These are phyloP conservation scores for Saprolegnia diclina DNA, from an alignment of 352 stramenopile genomes.

Conservation along the genomic window DNA sequence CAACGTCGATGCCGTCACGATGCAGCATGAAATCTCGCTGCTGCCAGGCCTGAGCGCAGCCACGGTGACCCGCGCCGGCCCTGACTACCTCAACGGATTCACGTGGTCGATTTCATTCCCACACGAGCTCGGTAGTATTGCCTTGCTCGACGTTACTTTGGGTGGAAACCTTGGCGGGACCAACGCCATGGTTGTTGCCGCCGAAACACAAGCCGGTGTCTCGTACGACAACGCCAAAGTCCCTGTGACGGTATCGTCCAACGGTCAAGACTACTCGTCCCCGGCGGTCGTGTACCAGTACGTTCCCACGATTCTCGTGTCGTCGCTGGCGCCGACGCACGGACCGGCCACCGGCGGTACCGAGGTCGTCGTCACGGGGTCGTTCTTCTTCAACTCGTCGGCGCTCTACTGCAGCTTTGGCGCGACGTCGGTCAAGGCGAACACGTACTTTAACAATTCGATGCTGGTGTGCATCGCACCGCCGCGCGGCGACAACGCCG, in stretches of 20 bases:
- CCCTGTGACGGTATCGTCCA: constrained; percentile 24
- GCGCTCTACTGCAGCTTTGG: constrained; percentile 57
- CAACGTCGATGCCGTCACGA: constrained; percentile 40
- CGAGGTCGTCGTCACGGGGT: constrained; percentile 35
- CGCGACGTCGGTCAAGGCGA: constrained; percentile 36
- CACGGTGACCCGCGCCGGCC: constrained; percentile 33
- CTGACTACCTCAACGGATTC: constrained; percentile 36
- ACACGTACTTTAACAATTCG: constrained; percentile 54
- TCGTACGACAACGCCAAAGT: constrained; percentile 26
- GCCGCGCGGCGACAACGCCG: constrained; percentile 28
- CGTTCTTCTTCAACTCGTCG: constrained; percentile 25
- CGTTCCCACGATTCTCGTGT: constrained; percentile 34
- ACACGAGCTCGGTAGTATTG: constrained; percentile 32
- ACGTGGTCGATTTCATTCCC: constrained; percentile 41
- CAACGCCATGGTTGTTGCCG: constrained; percentile 29
- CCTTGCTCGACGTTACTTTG: constrained; percentile 29
- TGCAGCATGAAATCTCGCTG: constrained; percentile 40
- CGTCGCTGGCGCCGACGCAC: constrained; percentile 34
- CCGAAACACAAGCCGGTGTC: constrained; percentile 25
- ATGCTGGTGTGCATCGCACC: constrained; percentile 70
- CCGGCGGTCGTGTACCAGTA: constrained; percentile 42
- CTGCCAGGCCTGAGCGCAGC: constrained; percentile 28
- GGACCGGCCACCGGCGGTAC: constrained; percentile 58
- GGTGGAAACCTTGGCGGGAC: constrained; percentile 22
- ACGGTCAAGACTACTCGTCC: constrained; percentile 34